These are phyloP conservation scores for Triadica sebifera DNA, from an alignment of 345 rosid species.

Conservation along the genomic window DNA sequence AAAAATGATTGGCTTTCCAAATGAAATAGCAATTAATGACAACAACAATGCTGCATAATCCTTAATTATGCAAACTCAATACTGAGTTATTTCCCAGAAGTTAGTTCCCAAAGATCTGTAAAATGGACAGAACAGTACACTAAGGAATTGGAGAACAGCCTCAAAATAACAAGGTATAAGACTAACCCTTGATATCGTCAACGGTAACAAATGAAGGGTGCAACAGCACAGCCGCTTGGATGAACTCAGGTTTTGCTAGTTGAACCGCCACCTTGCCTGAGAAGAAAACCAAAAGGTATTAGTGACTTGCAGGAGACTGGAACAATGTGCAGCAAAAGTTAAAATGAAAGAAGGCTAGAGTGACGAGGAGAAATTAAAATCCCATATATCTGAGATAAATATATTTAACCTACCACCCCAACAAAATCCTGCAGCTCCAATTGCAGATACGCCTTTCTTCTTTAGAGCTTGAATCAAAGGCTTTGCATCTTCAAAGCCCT, in stretches of 20 bases:
- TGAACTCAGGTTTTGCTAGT: conserved; percentile 48
- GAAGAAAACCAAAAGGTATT: conserved; percentile 7
- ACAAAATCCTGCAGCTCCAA: conserved; percentile 66
- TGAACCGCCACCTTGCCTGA: conserved; percentile 79
- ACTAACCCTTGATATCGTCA: conserved; percentile 70
- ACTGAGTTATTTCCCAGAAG: neutral
- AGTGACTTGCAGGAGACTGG: neutral
- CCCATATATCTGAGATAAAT: neutral
- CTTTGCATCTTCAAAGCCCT: conserved; percentile 70
- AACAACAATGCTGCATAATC: neutral
- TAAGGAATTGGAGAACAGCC: neutral
- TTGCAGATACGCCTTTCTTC: conserved; percentile 48
- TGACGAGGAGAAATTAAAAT: conserved; percentile 1
- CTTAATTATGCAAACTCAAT: neutral
- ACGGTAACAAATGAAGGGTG: conserved; percentile 72
- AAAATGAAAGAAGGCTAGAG: neutral
- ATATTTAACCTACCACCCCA: conserved; percentile 59
- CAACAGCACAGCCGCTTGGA: conserved; percentile 62
- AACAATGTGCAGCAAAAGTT: neutral
- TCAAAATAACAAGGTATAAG: neutral
- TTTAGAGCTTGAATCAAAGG: conserved; percentile 57
- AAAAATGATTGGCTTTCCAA: neutral
- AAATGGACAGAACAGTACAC: neutral
- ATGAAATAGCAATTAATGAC: neutral
- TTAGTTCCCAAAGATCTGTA: neutral